phyloP scores from a whole-genome alignment of 257 asterid genomes.

The Mentha longifolia region DNA sequence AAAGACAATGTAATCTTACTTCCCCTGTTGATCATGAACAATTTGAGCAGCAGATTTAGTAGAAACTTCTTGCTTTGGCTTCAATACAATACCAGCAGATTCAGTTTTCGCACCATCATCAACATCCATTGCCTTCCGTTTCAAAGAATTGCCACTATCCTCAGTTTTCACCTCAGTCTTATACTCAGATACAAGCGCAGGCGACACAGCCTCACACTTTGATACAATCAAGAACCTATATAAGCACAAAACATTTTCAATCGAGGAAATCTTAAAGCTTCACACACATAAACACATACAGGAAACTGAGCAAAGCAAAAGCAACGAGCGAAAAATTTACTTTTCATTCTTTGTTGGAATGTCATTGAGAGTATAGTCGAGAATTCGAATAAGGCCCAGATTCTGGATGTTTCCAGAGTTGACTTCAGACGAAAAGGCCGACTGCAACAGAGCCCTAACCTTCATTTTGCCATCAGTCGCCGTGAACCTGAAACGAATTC shows the following conservation, averaged over 20 bases:
- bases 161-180: conserved; percentile 43
- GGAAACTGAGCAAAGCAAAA: background rate
- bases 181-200: conserved; percentile 77
- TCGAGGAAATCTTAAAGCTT: background rate
- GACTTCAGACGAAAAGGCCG: conserved; percentile 68
- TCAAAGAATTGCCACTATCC: conserved; percentile 38
- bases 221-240: conserved; percentile 77
- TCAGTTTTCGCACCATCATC: conserved; percentile 37
- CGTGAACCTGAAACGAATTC: conserved; percentile 54
- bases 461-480: conserved; percentile 87
- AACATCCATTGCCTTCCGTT: conserved; percentile 39
- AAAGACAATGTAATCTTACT: conserved; percentile 46
- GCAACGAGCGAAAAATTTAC: conserved; percentile 37
- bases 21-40: conserved; percentile 72
- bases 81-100: conserved; percentile 44
- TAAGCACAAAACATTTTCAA: background rate
- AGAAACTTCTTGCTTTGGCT: conserved; percentile 70
- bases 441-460: conserved; percentile 63
- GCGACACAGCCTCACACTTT: conserved; percentile 69
- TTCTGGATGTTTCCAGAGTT: conserved; percentile 76
- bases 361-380: conserved; percentile 77
- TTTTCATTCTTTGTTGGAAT: conserved; percentile 75
- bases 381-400: conserved; percentile 70
- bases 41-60: conserved; percentile 90
- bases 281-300: background rate